These are phyloP conservation scores for Apocynum venetum DNA, from an alignment of 257 asterid species.

Conservation along the genomic window DNA sequence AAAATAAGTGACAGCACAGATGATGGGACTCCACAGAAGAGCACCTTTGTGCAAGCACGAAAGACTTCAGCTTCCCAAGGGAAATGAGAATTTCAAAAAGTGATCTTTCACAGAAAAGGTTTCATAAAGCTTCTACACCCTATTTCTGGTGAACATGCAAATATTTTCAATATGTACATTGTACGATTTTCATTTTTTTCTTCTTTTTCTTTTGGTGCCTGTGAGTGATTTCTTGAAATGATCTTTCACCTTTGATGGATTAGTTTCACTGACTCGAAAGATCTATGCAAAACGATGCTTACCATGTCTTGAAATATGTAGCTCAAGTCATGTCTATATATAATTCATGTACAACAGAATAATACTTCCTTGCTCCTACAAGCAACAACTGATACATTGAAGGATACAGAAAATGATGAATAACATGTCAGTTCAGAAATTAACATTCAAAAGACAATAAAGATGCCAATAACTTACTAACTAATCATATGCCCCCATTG, in stretches of 20 bases:
- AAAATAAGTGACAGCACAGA: neutral
- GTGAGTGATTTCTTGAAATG: neutral
- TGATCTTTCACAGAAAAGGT: neutral
- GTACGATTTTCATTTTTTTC: neutral
- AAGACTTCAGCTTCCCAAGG: neutral
- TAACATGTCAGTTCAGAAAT: neutral
- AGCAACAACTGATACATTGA: neutral
- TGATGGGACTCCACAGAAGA: neutral
- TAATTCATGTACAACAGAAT: neutral
- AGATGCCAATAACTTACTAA: neutral
- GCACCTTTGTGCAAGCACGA: neutral
- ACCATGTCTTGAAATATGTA: neutral
- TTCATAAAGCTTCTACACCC: neutral
- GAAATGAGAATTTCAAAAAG: neutral
- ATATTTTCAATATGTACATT: neutral
- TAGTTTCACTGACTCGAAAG: neutral
- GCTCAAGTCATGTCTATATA: neutral
- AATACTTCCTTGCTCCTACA: neutral
- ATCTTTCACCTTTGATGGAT: neutral
- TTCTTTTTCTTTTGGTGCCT: too few relatives aligned
- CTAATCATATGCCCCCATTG: neutral
- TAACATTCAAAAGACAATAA: neutral
- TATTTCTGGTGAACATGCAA: neutral
- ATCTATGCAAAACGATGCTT: neutral
- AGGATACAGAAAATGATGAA: neutral